phyloP scores from a whole-genome alignment of 805 yeast species.

The Metschnikowia gelsemii region DNA sequence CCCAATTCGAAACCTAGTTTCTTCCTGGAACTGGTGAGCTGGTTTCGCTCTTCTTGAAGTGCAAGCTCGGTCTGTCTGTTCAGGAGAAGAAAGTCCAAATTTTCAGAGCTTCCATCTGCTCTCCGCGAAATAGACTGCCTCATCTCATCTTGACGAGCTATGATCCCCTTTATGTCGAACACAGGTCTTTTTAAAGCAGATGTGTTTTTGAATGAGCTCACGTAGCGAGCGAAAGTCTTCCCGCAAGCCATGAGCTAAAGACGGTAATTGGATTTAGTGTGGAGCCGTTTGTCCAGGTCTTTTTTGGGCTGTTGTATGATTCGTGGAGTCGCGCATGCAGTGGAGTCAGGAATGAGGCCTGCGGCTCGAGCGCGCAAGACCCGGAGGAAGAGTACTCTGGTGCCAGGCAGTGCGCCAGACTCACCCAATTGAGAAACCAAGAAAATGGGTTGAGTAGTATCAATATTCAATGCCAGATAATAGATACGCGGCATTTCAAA shows the following conservation, averaged over 20 bases:
- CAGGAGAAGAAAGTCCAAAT: constrained; percentile 27
- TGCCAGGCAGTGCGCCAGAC: too few relatives aligned
- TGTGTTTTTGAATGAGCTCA: constrained; percentile 21
- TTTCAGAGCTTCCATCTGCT: constrained; percentile 20
- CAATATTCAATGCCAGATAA: too few relatives aligned
- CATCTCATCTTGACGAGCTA: constrained; percentile 21
- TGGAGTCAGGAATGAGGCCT: too few relatives aligned
- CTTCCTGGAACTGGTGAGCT: constrained; percentile 29
- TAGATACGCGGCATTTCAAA: too few relatives aligned
- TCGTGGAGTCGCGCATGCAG: too few relatives aligned
- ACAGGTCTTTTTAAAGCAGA: constrained; percentile 18
- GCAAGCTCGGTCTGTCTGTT: constrained; percentile 28
- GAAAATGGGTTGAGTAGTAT: too few relatives aligned
- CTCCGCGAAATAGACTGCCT: constrained; percentile 31
- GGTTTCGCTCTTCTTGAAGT: constrained; percentile 24
- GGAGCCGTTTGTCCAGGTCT: too few relatives aligned
- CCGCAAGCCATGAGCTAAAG: constrained; percentile 5
- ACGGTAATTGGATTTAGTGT: not conserved
- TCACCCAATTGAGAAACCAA: too few relatives aligned
- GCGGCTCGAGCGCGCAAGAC: too few relatives aligned
- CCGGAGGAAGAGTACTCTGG: too few relatives aligned
- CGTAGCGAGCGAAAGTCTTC: constrained; percentile 6
- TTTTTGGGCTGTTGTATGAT: too few relatives aligned
- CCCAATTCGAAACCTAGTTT: constrained; percentile 29
- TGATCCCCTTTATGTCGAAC: constrained; percentile 17